phyloP scores from a whole-genome alignment of 371 early-diverging fungal genomes.

The Parasitella parasitica region DNA sequence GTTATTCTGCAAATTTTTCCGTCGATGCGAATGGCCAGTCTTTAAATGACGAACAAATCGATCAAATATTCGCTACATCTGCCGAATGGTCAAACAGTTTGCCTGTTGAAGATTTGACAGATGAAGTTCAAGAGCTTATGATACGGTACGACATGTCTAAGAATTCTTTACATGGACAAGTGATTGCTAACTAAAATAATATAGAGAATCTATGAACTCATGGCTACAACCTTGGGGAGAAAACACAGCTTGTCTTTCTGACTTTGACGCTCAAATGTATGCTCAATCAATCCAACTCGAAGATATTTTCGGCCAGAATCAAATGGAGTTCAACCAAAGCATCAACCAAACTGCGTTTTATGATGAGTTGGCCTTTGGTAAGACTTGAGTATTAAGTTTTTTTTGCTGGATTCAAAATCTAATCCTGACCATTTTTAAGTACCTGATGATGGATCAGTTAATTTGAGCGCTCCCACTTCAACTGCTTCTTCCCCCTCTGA shows the following conservation, averaged over 20 bases:
- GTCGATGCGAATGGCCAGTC: not conserved
- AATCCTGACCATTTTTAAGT: slow-evolving; percentile 1
- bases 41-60: slow-evolving; percentile 27
- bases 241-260: slow-evolving; percentile 18
- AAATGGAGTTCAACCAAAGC: slow-evolving; percentile 16
- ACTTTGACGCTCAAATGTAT: slow-evolving; percentile 34
- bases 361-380: slow-evolving; percentile 52
- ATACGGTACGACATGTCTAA: slow-evolving; percentile 32
- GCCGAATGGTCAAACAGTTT: slow-evolving; percentile 14
- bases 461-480: slow-evolving; percentile 26
- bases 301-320: slow-evolving; percentile 41
- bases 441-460: slow-evolving; percentile 21
- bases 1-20: slow-evolving; percentile 1
- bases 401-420: not conserved
- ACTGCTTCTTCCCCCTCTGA: slow-evolving; percentile 25
- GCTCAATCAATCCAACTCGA: slow-evolving; percentile 44
- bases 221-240: slow-evolving; percentile 42
- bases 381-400: not conserved
- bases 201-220: slow-evolving; percentile 26
- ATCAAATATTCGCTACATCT: slow-evolving; percentile 24
- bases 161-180: not conserved
- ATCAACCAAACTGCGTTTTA: slow-evolving; percentile 28
- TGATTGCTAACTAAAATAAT: not conserved
- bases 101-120: slow-evolving; percentile 44
- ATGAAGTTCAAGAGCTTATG: slow-evolving; percentile 46